phyloP scores from a whole-genome alignment of 1,284 basidiomycete species.

The Amylostereum chailletii region DNA sequence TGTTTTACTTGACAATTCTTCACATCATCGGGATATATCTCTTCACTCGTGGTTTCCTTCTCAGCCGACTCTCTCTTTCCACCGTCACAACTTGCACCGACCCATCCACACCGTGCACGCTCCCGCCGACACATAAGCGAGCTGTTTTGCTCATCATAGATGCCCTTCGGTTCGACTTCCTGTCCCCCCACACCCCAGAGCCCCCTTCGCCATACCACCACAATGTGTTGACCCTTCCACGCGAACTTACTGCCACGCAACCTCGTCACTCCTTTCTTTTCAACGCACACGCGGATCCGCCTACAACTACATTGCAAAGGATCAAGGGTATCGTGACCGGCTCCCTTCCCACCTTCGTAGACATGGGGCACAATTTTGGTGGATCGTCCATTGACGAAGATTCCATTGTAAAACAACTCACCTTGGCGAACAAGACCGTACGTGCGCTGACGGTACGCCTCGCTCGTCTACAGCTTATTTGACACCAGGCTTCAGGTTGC shows the following conservation, averaged over 20 bases:
- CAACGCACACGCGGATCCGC: slow-evolving; percentile 88
- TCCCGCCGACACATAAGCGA: slow-evolving; percentile 64
- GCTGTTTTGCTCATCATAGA: slow-evolving; percentile 88
- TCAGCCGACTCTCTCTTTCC: slow-evolving; percentile 74
- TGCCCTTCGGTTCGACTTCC: slow-evolving; percentile 90
- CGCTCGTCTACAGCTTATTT: slow-evolving; percentile 5
- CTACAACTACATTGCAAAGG: slow-evolving; percentile 91
- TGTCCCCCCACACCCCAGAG: slow-evolving; percentile 61
- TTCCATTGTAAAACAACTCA: slow-evolving; percentile 63
- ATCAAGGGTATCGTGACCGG: slow-evolving; percentile 96
- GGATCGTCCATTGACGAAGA: slow-evolving; percentile 85
- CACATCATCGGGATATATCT: slow-evolving; percentile 65
- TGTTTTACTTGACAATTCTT: slow-evolving; percentile 10
- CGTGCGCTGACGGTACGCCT: slow-evolving; percentile 14
- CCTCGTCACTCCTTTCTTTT: slow-evolving; percentile 79
- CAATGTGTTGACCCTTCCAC: slow-evolving; percentile 74
- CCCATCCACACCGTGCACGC: slow-evolving; percentile 29
- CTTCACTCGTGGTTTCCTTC: slow-evolving; percentile 84
- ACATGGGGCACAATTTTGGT: slow-evolving; percentile 88
- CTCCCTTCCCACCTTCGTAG: slow-evolving; percentile 92
- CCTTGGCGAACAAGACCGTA: slow-evolving; percentile 48
- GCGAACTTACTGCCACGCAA: slow-evolving; percentile 49
- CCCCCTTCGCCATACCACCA: slow-evolving; percentile 72
- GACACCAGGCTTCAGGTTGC: slow-evolving; percentile 35
- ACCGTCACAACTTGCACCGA: slow-evolving; percentile 42